Percentiles rank a stretch among this genome's conserved stretches.
Evolutionary conservation across 768 basidiomycete species (phyloP).

Genomic region (Rhodotorula paludigena): DNA sequence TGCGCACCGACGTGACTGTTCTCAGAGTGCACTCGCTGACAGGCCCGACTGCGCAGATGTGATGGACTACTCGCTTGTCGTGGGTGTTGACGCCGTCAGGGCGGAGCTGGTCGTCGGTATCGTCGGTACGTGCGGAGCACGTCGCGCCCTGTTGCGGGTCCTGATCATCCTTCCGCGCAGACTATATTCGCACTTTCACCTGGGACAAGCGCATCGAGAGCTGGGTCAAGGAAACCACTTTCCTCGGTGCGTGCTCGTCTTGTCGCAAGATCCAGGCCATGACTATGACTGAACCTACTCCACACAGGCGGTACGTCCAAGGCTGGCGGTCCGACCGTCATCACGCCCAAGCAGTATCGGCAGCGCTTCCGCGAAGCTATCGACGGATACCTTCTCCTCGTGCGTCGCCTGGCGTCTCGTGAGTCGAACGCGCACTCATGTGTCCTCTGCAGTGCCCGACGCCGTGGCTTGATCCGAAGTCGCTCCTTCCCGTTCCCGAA

Average conservation of each 20-base stretch:
- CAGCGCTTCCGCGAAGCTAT: constrained; percentile 42
- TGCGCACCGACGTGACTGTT: neutral
- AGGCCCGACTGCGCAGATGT: constrained; percentile 24
- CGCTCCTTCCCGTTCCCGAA: constrained; percentile 4
- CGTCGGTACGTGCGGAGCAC: constrained; percentile 65
- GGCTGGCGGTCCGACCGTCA: constrained; percentile 84
- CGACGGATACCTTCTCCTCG: constrained; percentile 41
- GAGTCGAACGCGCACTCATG: too few relatives aligned
- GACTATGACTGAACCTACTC: too few relatives aligned
- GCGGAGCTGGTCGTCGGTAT: constrained; percentile 95
- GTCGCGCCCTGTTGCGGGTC: constrained; percentile 5
- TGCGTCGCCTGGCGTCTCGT: neutral
- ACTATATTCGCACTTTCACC: constrained; percentile 91
- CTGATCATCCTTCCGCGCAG: constrained; percentile 65
- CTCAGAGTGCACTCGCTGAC: neutral
- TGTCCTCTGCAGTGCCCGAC: constrained; percentile 16
- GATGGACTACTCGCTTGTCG: constrained; percentile 87
- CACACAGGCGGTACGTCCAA: constrained; percentile 20
- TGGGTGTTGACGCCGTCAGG: constrained; percentile 82
- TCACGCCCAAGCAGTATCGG: constrained; percentile 90
- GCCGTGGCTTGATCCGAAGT: constrained; percentile 15
- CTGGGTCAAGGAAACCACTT: constrained; percentile 93
- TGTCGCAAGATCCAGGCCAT: rapidly evolving
- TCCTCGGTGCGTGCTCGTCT: constrained; percentile 60
- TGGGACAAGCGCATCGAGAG: constrained; percentile 99